A percentile compares a stretch with the other conserved stretches of the same genome.
Evolutionary conservation across 176 grass and related monocot species (phyloP).

Genomic region (Tillandsia leiboldiana): DNA sequence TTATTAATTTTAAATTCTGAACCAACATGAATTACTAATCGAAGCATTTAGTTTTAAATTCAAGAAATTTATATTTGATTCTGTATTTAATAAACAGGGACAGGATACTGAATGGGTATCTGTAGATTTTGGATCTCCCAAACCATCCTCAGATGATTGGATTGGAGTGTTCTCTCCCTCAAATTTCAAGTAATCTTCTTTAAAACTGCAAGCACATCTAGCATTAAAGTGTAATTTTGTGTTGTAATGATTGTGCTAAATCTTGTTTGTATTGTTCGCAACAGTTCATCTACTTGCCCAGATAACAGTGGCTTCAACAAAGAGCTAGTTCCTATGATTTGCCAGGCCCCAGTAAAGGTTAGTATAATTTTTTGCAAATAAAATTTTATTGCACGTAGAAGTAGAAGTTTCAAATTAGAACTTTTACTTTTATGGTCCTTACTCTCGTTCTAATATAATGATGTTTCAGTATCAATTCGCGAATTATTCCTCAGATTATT

Average conservation of each 20-base stretch:
- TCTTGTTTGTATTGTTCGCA: neutral
- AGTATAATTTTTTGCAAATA: neutral
- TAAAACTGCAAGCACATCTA: too few species aligned
- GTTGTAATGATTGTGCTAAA: neutral
- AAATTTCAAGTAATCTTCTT: conserved; percentile 50
- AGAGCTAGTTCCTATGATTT: conserved; percentile 46
- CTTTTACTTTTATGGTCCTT: neutral
- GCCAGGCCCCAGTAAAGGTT: conserved; percentile 82
- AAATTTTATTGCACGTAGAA: neutral
- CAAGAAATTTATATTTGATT: too few species aligned
- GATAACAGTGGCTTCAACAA: conserved; percentile 18
- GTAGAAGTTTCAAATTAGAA: neutral
- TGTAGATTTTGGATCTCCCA: conserved; percentile 30
- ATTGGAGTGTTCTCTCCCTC: conserved; percentile 88
- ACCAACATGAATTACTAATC: too few species aligned
- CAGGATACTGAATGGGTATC: conserved; percentile 64
- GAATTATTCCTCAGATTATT: conserved; percentile 49
- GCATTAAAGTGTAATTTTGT: neutral
- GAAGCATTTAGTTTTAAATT: too few species aligned
- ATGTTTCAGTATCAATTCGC: conserved; percentile 62
- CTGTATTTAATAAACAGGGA: conserved; percentile 23
- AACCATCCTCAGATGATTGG: conserved; percentile 46
- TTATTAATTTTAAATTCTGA: too few species aligned
- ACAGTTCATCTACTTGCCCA: conserved; percentile 55
- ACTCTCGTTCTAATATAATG: neutral